Conservation (phyloP, 2,329 filamentous ascomycete genomes). For the Rhynchosporium secalis region DNA sequence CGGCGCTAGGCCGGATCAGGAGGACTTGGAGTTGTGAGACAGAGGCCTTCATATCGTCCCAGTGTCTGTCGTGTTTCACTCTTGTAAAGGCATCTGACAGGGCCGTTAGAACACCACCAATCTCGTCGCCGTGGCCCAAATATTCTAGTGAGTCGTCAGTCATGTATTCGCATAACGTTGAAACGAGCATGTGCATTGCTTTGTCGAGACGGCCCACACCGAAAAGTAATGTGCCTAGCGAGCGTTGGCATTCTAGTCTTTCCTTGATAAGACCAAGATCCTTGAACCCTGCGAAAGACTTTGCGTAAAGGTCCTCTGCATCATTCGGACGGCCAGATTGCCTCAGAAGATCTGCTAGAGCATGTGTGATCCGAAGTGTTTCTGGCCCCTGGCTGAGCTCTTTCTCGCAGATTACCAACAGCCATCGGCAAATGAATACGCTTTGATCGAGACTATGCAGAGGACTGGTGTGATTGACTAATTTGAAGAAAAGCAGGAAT, state of each 20-base stretch:
- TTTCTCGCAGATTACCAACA: constrained; percentile 14
- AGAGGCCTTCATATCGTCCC: constrained; percentile 13
- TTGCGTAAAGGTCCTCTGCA: constrained; percentile 14
- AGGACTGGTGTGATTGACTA: background rate
- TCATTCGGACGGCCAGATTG: constrained; percentile 7
- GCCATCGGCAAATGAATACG: constrained; percentile 18
- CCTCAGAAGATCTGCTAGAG: constrained; percentile 8
- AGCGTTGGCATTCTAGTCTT: constrained; percentile 16
- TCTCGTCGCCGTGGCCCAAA: constrained; percentile 9
- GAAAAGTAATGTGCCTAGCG: constrained; percentile 15
- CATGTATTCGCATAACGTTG: constrained; percentile 15
- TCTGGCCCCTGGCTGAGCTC: constrained; percentile 14
- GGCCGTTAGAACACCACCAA: constrained; percentile 13
- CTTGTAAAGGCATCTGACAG: constrained; percentile 13
- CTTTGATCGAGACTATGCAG: constrained; percentile 12
- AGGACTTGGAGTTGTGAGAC: constrained; percentile 12
- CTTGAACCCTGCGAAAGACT: constrained; percentile 12
- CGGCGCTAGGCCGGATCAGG: constrained; percentile 8
- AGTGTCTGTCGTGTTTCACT: constrained; percentile 12
- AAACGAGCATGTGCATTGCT: constrained; percentile 15
- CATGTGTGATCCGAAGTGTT: constrained; percentile 12
- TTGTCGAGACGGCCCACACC: constrained; percentile 15
- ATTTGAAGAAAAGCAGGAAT: constrained; percentile 13
- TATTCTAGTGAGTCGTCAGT: constrained; percentile 7
- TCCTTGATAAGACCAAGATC: constrained; percentile 7